These are phyloP conservation scores for Aspergillus fischeri DNA, from an alignment of 2,329 filamentous ascomycete species.

Conservation along the genomic window DNA sequence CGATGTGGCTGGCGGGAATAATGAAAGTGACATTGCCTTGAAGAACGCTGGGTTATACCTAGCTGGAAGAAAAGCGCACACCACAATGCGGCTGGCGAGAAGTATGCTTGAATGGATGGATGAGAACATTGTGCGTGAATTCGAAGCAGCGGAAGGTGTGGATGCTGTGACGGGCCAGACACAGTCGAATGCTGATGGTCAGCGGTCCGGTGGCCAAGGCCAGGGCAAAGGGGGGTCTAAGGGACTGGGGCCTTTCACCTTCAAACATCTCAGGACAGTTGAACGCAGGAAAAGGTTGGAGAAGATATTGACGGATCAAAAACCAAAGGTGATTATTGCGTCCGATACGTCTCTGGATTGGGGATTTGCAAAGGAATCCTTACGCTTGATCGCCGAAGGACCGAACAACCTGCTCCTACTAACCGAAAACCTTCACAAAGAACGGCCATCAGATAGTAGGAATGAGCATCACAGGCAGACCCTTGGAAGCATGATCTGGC, in stretches of 20 bases:
- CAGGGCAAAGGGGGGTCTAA: slow-evolving; percentile 39
- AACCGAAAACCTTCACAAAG: slow-evolving; percentile 60
- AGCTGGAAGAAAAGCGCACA: slow-evolving; percentile 79
- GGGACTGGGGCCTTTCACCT: slow-evolving; percentile 74
- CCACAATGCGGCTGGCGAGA: slow-evolving; percentile 83
- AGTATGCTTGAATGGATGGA: slow-evolving; percentile 99
- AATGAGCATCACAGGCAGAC: slow-evolving; percentile 46
- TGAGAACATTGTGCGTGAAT: slow-evolving; percentile 86
- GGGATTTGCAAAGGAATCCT: slow-evolving; percentile 83
- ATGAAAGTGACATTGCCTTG: slow-evolving; percentile 49
- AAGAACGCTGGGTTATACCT: slow-evolving; percentile 64
- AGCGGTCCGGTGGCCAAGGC: slow-evolving; percentile 29
- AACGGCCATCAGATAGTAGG: slow-evolving; percentile 17
- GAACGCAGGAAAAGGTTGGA: slow-evolving; percentile 79
- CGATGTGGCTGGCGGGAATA: slow-evolving; percentile 51
- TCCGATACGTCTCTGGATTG: slow-evolving; percentile 88
- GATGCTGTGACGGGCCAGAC: slow-evolving; percentile 34
- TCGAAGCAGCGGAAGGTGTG: slow-evolving; percentile 60
- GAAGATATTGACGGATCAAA: slow-evolving; percentile 55
- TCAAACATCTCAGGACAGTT: slow-evolving; percentile 76
- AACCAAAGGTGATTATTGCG: slow-evolving; percentile 74
- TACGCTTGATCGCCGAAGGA: slow-evolving; percentile 70
- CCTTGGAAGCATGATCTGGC: slow-evolving; percentile 72
- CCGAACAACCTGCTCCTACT: slow-evolving; percentile 79
- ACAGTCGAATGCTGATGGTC: slow-evolving; percentile 40